Evolutionary conservation across 2,329 filamentous ascomycete genomes (phyloP), one percentile per base, ranked within the genome.

Genomic region (Metarhizium sp.): DNA sequence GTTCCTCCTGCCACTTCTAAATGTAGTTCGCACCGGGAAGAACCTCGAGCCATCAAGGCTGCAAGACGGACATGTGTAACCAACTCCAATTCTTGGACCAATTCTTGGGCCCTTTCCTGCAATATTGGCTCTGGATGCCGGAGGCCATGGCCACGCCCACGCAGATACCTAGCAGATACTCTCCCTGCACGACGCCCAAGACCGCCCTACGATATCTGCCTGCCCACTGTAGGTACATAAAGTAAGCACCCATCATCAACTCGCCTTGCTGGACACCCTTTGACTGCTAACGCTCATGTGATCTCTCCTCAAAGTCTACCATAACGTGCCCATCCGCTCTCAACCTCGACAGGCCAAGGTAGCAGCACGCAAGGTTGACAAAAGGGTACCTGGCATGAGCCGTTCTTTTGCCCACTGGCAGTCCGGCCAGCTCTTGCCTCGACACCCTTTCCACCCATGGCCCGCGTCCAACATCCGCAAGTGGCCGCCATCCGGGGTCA

Each of bases 301-400:
- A 40, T 16, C 10, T 40, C 38, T 40, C 14, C 10, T 16, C 38
- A 40, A 16, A 40, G 38, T 40, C 38, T 3, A 16, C 38, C 38
- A 16, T 36, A 8, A 25, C 34, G 25, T 16, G 10, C n/a, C n/a
- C 42, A 16, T 16, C 42, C 13, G 49, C 25, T 30, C 29, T 34
- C 49, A n/a, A 48, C 13, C 34, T 42, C 20, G 14, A 42, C 38
- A 14, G 32, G 48, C 14, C 49, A 49, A 49, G 25, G 50, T 48
- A 32, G 50, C 40, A 55, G 25, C 20, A 20, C 20, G 20, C 30
- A 58, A 48, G 48, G 18, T 53, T 18, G 30, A 53, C 50, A 14
- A 40, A 51, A 56, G 54, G 55, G 57, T 55, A 51, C 55, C 57
- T 58, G 57, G 46, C 57, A 56, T 56, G 48, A 51, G 46, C 36